phyloP scores from a whole-genome alignment of 192 early-diverging fungal species.

The Umbelopsis vinacea region DNA sequence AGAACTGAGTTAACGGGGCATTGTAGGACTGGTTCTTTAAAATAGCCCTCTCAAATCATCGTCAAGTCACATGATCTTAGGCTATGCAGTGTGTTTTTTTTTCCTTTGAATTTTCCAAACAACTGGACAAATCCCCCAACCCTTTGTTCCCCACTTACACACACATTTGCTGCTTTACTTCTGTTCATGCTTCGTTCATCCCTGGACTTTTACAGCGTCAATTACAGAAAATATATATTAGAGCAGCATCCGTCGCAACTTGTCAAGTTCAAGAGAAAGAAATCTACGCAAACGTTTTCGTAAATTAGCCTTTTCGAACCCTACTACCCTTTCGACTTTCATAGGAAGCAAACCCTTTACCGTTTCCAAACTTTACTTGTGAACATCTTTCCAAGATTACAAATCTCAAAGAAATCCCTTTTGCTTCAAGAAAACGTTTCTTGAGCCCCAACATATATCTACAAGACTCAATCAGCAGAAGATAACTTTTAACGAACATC shows the following conservation, averaged over 20 bases:
- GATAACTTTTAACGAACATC: constrained; percentile 6
- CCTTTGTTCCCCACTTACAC: not conserved
- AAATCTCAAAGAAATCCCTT: constrained; percentile 17
- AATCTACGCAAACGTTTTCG: constrained; percentile 23
- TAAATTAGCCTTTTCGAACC: constrained; percentile 29
- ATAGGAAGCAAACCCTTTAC: constrained; percentile 15
- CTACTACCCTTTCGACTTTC: constrained; percentile 17
- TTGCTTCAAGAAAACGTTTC: constrained; percentile 25
- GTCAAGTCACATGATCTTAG: not conserved
- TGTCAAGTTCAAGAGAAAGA: constrained; percentile 34
- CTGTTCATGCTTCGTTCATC: constrained; percentile 38
- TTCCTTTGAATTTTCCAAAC: constrained; percentile 20
- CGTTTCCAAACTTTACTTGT: constrained; percentile 19
- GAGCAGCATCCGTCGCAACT: constrained; percentile 27
- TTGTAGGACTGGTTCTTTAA: not conserved
- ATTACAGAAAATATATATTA: constrained; percentile 33
- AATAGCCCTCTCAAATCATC: not conserved
- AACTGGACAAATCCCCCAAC: not conserved
- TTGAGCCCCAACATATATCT: constrained; percentile 8
- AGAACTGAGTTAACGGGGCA: constrained; percentile 11
- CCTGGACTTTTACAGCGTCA: constrained; percentile 30
- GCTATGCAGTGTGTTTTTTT: constrained; percentile 5
- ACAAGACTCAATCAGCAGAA: constrained; percentile 20
- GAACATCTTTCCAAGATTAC: constrained; percentile 21
- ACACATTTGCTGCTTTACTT: constrained; percentile 26